Conservation (phyloP, 805 yeast genomes). For the Candida dajiaensis region DNA sequence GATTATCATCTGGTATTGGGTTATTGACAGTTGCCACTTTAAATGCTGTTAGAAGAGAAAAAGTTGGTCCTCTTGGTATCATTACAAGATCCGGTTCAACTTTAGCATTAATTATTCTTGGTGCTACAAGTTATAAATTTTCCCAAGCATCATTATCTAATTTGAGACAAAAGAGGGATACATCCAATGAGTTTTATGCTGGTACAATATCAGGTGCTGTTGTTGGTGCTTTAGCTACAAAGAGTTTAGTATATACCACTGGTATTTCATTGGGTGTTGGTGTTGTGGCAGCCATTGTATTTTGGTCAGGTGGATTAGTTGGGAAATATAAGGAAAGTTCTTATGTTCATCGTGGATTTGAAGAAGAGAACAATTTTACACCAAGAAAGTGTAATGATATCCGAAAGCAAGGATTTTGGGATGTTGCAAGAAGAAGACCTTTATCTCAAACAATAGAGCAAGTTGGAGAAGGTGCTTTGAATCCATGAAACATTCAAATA, state of each 20-base stretch:
- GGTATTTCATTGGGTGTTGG: conserved; percentile 44
- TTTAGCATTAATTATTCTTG: conserved; percentile 40
- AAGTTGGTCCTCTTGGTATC: conserved; percentile 31
- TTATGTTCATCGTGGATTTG: conserved; percentile 16
- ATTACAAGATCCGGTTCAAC: conserved; percentile 22
- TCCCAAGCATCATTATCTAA: conserved; percentile 44
- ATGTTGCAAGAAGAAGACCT: conserved; percentile 74
- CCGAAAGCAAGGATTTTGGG: conserved; percentile 65
- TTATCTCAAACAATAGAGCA: conserved; percentile 71
- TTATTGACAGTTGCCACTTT: conserved; percentile 43
- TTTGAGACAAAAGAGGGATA: conserved; percentile 57
- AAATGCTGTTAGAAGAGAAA: conserved; percentile 38
- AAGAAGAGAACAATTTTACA: conserved; percentile 25
- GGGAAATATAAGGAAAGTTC: conserved; percentile 36
- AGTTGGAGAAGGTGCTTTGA: conserved; percentile 43
- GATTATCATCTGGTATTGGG: conserved; percentile 39
- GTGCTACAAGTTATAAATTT: conserved; percentile 42
- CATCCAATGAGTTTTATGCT: conserved; percentile 48
- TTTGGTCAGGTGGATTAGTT: conserved; percentile 44
- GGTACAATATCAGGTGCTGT: conserved; percentile 42
- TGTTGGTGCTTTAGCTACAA: conserved; percentile 29
- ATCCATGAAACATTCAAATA: conserved; percentile 9
- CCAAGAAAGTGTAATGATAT: conserved; percentile 13
- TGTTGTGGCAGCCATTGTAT: conserved; percentile 33
- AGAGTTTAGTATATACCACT: conserved; percentile 33